Base-by-base conservation (phyloP, 2,329 filamentous ascomycete species). In the Paecilomyces sp. region DNA sequence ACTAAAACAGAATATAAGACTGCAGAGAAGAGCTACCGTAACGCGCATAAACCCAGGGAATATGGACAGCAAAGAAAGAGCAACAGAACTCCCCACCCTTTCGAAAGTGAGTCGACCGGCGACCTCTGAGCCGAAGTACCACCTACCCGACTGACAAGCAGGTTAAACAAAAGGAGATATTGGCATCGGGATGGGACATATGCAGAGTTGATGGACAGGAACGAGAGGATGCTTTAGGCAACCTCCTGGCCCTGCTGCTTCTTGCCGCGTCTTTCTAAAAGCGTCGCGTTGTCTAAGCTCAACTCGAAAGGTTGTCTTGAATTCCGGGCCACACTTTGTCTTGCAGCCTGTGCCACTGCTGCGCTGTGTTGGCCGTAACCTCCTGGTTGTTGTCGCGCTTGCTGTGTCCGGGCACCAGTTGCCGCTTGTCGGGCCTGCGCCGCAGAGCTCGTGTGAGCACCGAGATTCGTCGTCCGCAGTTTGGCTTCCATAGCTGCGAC, bases 301-400 rank as follows among this genome's bases (percentile, higher is more conserved):
- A 99, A 83, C 76, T 99, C 94, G 66, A 99, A 99, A 0, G 89
- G 87, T 33, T 91, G 92, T 74, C 88, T 90, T 66, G 89, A 86
- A 63, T 85, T 83, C 33, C 84, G 81, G 53, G 88, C 85, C 50
- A 94, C 91, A 70, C 91, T 91, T 69, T 90, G 87, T 67, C 89
- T 88, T 3, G 91, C 92, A 0, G 92, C 92, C 0, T 90, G 88
- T 0, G 92, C 90, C 0, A 97, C 89, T 1, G 88, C 82, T 0
- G 92, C 85, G 57, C 89, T 93, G 70, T 97, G 93, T 71, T 96
- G 92, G 1, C 92, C 92, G 67, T 96, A 97, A 0, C 92, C 92
- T 57, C 85, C 80, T 59, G 77, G 72, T 57, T 74, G 73, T 50
- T 73, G 76, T 51, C 77, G 78, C 61, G 85, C 82, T 54, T 82